Percentiles rank a stretch among this genome's conserved stretches.
Conservation (phyloP, 495 filamentous ascomycete species). For the Articulospora tetracladia region DNA sequence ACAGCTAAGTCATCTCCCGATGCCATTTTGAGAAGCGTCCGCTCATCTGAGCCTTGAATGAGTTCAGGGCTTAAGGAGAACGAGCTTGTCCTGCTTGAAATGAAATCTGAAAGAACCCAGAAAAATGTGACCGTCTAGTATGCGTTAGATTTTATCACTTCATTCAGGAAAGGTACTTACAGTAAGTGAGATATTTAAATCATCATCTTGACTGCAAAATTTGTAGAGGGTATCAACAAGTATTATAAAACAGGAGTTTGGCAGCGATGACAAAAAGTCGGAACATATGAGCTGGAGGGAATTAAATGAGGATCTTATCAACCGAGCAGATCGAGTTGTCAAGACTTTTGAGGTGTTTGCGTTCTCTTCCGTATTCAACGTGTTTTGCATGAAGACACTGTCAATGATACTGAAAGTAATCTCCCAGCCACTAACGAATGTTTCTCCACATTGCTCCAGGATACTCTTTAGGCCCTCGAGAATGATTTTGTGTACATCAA, state of each 20-base stretch:
- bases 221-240: slow-evolving; percentile 84
- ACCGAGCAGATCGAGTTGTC: slow-evolving; percentile 60
- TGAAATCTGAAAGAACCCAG: slow-evolving; percentile 89
- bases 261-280: slow-evolving; percentile 80
- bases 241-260: slow-evolving; percentile 71
- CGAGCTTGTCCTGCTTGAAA: slow-evolving; percentile 46
- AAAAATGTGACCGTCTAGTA: slow-evolving; percentile 81
- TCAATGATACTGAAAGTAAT: slow-evolving; percentile 80
- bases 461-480: slow-evolving; percentile 78
- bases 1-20: slow-evolving; percentile 43
- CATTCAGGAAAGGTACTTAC: slow-evolving; percentile 33
- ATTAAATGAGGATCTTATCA: slow-evolving; percentile 81
- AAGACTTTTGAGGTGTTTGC: slow-evolving; percentile 21
- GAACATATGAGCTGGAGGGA: slow-evolving; percentile 91
- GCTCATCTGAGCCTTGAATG: slow-evolving; percentile 45
- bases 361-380: slow-evolving; percentile 22
- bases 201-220: slow-evolving; percentile 82
- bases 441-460: slow-evolving; percentile 85
- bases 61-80: slow-evolving; percentile 38
- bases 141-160: slow-evolving; percentile 21
- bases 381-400: slow-evolving; percentile 65
- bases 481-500: slow-evolving; percentile 78
- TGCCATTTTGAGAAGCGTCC: slow-evolving; percentile 45
- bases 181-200: slow-evolving; percentile 93
- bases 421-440: slow-evolving; percentile 76